phyloP scores from a whole-genome alignment of 495 filamentous ascomycete genomes.

The Ascodesmis nigricans region DNA sequence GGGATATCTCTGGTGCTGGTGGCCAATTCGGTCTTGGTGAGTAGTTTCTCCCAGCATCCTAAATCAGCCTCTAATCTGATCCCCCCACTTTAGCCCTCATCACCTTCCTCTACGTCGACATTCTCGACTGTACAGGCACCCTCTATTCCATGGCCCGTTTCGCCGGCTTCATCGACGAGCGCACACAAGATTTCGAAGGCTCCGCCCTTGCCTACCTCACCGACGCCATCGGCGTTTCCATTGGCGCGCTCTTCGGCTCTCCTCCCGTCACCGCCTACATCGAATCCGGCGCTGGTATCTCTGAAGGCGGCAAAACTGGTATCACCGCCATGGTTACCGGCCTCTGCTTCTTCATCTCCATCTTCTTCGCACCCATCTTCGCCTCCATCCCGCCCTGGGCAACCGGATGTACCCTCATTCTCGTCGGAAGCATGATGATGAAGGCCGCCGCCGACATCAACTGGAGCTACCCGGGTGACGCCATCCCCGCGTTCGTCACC shows the following conservation, averaged over 20 bases:
- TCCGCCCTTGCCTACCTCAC: conserved; percentile 57
- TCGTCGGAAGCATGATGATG: conserved; percentile 66
- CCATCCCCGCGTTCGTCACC: conserved; percentile 58
- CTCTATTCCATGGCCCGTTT: conserved; percentile 68
- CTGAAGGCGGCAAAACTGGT: conserved; percentile 60
- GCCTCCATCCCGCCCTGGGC: conserved; percentile 69
- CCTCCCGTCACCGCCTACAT: conserved; percentile 66
- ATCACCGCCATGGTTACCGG: conserved; percentile 59
- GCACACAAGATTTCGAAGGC: conserved; percentile 42
- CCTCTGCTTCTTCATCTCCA: conserved; percentile 58
- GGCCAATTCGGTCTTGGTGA: conserved; percentile 41
- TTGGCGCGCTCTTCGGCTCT: conserved; percentile 50
- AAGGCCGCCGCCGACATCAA: conserved; percentile 55
- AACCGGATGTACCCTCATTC: conserved; percentile 58
- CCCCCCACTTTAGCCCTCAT: conserved; percentile 37
- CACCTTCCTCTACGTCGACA: conserved; percentile 72
- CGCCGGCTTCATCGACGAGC: conserved; percentile 41
- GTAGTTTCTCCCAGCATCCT: conserved; percentile 6
- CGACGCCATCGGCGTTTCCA: conserved; percentile 54
- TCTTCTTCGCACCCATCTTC: conserved; percentile 75
- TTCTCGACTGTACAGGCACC: conserved; percentile 42
- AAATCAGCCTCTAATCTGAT: conserved; percentile 6
- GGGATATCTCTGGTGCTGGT: conserved; percentile 40
- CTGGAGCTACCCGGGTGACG: conserved; percentile 49
- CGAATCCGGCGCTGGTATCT: conserved; percentile 65